Evolutionary conservation across 1,284 basidiomycete species (phyloP), one percentile per base, ranked within the genome.

Genomic region (Cutaneotrichosporon cyanovorans): DNA sequence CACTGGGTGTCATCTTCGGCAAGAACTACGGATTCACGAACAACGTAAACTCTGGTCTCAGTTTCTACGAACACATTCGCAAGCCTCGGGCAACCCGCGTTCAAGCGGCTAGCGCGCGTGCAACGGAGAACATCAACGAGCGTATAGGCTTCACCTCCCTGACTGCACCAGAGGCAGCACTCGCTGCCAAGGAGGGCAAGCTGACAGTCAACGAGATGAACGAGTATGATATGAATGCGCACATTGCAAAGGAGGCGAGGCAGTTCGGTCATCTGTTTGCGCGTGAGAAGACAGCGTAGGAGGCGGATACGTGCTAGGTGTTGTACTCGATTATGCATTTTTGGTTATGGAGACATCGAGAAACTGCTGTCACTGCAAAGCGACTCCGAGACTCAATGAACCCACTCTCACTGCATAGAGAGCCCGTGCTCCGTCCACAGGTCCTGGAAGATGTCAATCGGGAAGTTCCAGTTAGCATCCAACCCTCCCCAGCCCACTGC

Each of bases 41-140:
- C 50, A 55, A 68, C 51, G 47, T 62, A 30, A 45, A 52, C 22
- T 57, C 59, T 23, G 71, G 68, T 18, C 56, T 72, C 36, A 53
- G 54, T 43, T 50, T 72, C 30, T 73, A 71, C 56, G 59, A 73
- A 58, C 56, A 62, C 44, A 61, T 73, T 32, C 59, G 71, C 38
- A 68, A 72, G 51, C 65, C 66, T 0, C 58, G 71, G 31, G 71
- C 69, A 4, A 69, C 67, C 5, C 58, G 67, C n/a, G 69, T 73
- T 2, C 70, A 72, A 53, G 55, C 58, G 19, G 66, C 66, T 14
- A 61, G 57, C 9, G 48, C 56, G 2, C 52, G 63, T 10, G 70
- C 70, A 5, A 65, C 68, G 12, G 70, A 72, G 50, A 66, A 72
- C 51, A 58, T 72, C 50, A 68, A 69, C 50, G 70, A 72, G 57